Conservation (phyloP, 495 filamentous ascomycete species). For the Penicillium arizonense region DNA sequence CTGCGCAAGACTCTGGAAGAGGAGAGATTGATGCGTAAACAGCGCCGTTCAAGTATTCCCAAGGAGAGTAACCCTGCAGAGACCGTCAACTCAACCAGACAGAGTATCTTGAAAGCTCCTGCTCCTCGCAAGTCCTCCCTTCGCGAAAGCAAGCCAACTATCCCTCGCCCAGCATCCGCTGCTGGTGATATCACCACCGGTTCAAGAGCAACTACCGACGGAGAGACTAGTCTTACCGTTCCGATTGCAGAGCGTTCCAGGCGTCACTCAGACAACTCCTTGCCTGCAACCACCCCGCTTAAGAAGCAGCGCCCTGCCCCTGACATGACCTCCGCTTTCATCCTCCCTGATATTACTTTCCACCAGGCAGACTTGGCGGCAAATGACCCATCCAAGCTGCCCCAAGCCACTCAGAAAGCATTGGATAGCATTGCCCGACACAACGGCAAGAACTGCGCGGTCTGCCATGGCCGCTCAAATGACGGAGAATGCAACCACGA, state of each 20-base stretch:
- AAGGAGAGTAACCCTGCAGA: slow-evolving; percentile 32
- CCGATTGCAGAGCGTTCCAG: slow-evolving; percentile 34
- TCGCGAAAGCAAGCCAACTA: slow-evolving; percentile 33
- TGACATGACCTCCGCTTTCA: slow-evolving; percentile 10
- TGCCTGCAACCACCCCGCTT: slow-evolving; percentile 21
- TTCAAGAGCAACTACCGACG: slow-evolving; percentile 28
- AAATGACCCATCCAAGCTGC: slow-evolving; percentile 34
- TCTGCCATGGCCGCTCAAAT: slow-evolving; percentile 60
- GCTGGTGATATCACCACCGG: slow-evolving; percentile 34
- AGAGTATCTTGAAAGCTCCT: slow-evolving; percentile 32
- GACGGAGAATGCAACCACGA: slow-evolving; percentile 40
- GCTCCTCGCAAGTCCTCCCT: slow-evolving; percentile 48
- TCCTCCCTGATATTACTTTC: slow-evolving; percentile 64
- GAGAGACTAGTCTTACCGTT: slow-evolving; percentile 30
- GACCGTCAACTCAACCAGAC: slow-evolving; percentile 37
- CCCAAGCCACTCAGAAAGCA: slow-evolving; percentile 54
- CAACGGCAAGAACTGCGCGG: slow-evolving; percentile 67
- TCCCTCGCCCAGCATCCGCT: slow-evolving; percentile 38
- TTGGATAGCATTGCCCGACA: slow-evolving; percentile 61
- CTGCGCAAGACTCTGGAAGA: slow-evolving; percentile 50
- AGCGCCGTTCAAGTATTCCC: slow-evolving; percentile 32
- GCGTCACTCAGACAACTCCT: slow-evolving; percentile 48
- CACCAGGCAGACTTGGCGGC: slow-evolving; percentile 33
- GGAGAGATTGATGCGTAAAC: slow-evolving; percentile 47
- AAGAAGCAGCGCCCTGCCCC: slow-evolving; percentile 28